These are phyloP conservation scores for Malus hybrid DNA, from an alignment of 331 rosid genomes.

Conservation along the genomic window DNA sequence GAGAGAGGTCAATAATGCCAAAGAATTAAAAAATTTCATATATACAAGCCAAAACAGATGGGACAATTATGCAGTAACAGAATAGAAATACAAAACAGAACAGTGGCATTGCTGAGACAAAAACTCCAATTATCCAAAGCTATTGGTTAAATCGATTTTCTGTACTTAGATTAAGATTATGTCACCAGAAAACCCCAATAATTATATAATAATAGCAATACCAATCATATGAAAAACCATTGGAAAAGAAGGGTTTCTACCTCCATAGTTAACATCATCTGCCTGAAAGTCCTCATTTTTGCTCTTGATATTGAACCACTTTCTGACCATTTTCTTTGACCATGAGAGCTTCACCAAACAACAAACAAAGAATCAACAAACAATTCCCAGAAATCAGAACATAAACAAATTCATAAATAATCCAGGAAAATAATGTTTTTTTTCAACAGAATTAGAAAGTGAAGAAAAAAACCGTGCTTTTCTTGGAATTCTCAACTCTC, in stretches of 20 bases:
- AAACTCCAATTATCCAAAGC: not conserved
- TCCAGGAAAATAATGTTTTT: not conserved
- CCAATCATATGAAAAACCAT: slow-evolving; percentile 6
- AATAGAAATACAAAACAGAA: not conserved
- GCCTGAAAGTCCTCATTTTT: slow-evolving; percentile 71
- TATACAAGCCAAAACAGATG: not conserved
- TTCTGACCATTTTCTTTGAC: slow-evolving; percentile 99
- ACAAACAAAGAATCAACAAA: slow-evolving; percentile 37
- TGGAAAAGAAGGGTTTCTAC: slow-evolving; percentile 32
- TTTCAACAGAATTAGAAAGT: slow-evolving; percentile 13
- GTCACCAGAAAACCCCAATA: slow-evolving; percentile 2
- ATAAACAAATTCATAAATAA: slow-evolving; percentile 19
- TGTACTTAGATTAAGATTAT: not conserved
- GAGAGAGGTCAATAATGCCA: not conserved
- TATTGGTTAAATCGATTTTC: not conserved
- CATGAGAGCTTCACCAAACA: slow-evolving; percentile 87
- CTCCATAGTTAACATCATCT: slow-evolving; percentile 65
- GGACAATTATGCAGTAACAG: not conserved
- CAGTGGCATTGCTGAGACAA: slow-evolving; percentile 21
- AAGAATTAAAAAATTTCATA: not conserved
- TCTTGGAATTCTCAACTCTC: slow-evolving; percentile 85
- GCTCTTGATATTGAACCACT: slow-evolving; percentile 90
- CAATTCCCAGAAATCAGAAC: slow-evolving; percentile 16
- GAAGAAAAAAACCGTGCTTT: slow-evolving; percentile 62
- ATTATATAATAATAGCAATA: not conserved